Conservation (phyloP, 345 rosid genomes). For the Anacardium occidentale region DNA sequence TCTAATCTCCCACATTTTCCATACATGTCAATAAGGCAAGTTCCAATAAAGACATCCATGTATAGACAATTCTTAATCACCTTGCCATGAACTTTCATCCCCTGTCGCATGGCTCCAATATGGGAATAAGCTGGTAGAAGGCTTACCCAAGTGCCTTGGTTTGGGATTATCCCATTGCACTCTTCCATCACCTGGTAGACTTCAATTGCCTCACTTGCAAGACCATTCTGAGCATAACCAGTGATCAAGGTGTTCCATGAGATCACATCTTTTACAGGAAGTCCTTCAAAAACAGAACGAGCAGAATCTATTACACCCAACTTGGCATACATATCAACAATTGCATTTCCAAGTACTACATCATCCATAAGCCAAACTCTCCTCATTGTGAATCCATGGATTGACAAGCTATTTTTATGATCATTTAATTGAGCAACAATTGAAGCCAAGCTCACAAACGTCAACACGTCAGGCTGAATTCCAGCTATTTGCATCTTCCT, state of each 20-base stretch:
- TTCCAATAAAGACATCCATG: slow-evolving; percentile 45
- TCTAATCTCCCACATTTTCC: slow-evolving; percentile 61
- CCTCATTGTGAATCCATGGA: slow-evolving; percentile 46
- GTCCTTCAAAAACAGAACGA: slow-evolving; percentile 39
- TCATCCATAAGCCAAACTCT: slow-evolving; percentile 41
- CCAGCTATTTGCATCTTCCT: slow-evolving; percentile 36
- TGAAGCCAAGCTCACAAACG: slow-evolving; percentile 51
- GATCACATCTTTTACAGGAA: slow-evolving; percentile 44
- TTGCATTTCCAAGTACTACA: slow-evolving; percentile 42
- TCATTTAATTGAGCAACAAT: slow-evolving; percentile 45
- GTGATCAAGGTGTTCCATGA: slow-evolving; percentile 59
- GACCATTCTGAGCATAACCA: slow-evolving; percentile 57
- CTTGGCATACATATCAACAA: slow-evolving; percentile 59
- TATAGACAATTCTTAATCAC: slow-evolving; percentile 38
- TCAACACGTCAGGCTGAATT: slow-evolving; percentile 45
- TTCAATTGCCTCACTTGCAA: slow-evolving; percentile 57
- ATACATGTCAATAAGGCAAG: slow-evolving; percentile 58
- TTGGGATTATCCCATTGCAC: slow-evolving; percentile 35
- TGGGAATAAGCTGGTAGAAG: slow-evolving; percentile 56
- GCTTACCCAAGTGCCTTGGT: slow-evolving; percentile 62
- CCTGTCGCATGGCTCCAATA: slow-evolving; percentile 53
- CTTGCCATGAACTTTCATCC: slow-evolving; percentile 48
- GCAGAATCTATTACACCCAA: slow-evolving; percentile 43
- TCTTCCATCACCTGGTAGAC: slow-evolving; percentile 40
- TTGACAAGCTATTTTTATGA: slow-evolving; percentile 27